These are phyloP conservation scores for Lichenothelia convexa DNA, from an alignment of 495 filamentous ascomycete species.

Conservation along the genomic window DNA sequence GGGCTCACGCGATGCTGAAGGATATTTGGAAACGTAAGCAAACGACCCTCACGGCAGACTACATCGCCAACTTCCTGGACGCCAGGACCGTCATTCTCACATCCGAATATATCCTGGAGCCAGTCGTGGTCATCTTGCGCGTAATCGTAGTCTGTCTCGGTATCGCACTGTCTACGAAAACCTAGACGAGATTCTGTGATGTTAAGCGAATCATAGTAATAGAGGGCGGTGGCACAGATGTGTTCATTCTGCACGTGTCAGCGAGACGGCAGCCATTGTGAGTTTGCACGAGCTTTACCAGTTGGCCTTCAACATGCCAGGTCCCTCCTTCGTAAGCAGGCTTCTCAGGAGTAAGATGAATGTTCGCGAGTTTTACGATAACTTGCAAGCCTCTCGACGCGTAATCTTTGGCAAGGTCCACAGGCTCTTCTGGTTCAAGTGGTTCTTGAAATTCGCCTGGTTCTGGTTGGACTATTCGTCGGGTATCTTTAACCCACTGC, in stretches of 20 bases:
- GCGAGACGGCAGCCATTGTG: no score
- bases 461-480: no score
- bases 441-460: no score
- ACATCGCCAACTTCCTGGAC: constrained; percentile 8
- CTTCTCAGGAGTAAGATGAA: constrained; percentile 39
- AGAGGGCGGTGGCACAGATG: constrained; percentile 17
- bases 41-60: constrained; percentile 7
- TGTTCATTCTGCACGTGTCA: constrained; percentile 20
- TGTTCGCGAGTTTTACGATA: constrained; percentile 44
- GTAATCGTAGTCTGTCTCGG: neutral
- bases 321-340: constrained; percentile 27
- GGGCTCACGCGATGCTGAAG: constrained; percentile 13
- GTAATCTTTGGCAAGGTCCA: constrained; percentile 17
- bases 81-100: neutral
- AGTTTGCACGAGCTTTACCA: no score
- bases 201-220: constrained; percentile 38
- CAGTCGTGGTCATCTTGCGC: constrained; percentile 2
- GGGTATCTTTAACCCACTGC: no score
- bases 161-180: constrained; percentile 27
- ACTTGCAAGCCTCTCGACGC: constrained; percentile 31
- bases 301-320: constrained; percentile 25
- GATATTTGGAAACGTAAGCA: constrained; percentile 17
- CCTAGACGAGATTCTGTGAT: constrained; percentile 33
- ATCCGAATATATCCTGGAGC: constrained; percentile 4
- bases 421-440: no score